phyloP scores from a whole-genome alignment of 768 basidiomycete species.

The Auricularia auricula-judae region DNA sequence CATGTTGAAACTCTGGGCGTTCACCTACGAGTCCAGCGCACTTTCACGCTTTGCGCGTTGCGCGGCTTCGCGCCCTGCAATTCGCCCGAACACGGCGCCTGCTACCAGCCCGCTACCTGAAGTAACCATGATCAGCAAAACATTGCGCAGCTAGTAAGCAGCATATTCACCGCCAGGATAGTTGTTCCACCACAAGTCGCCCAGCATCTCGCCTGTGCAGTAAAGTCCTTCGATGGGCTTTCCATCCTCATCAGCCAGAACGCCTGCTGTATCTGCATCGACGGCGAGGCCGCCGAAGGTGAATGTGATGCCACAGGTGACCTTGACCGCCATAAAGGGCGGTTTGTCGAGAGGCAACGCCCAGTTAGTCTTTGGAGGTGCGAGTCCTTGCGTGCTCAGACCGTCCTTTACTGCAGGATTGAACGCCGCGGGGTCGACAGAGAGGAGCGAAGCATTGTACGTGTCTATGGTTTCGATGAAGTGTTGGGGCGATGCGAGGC shows the following conservation, averaged over 20 bases:
- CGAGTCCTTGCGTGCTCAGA: constrained; percentile 37
- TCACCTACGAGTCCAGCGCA: no score
- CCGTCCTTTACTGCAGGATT: constrained; percentile 57
- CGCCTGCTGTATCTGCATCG: constrained; percentile 41
- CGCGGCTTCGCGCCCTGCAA: constrained; percentile 40
- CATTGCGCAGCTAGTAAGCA: background rate
- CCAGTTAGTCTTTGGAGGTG: constrained; percentile 57
- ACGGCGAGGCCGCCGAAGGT: constrained; percentile 61
- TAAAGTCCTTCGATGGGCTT: constrained; percentile 42
- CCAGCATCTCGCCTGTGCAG: constrained; percentile 61
- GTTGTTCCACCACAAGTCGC: constrained; percentile 50
- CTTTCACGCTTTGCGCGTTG: background rate
- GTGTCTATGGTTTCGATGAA: constrained; percentile 36
- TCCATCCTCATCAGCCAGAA: constrained; percentile 32
- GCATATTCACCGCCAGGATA: constrained; percentile 41
- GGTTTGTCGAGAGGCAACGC: constrained; percentile 40
- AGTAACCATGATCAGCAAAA: background rate
- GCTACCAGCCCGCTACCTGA: constrained; percentile 47
- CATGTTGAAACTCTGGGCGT: no score
- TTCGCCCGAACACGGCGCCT: constrained; percentile 54
- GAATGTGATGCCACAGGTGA: constrained; percentile 61
- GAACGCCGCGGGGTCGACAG: constrained; percentile 36
- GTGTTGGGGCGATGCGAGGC: constrained; percentile 30
- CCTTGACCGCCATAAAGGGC: constrained; percentile 56
- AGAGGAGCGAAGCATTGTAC: constrained; percentile 29